Percentiles rank a stretch among this genome's conserved stretches.
Evolutionary conservation across 257 asterid species (phyloP).

Genomic region (Solanum corneliomulleri): DNA sequence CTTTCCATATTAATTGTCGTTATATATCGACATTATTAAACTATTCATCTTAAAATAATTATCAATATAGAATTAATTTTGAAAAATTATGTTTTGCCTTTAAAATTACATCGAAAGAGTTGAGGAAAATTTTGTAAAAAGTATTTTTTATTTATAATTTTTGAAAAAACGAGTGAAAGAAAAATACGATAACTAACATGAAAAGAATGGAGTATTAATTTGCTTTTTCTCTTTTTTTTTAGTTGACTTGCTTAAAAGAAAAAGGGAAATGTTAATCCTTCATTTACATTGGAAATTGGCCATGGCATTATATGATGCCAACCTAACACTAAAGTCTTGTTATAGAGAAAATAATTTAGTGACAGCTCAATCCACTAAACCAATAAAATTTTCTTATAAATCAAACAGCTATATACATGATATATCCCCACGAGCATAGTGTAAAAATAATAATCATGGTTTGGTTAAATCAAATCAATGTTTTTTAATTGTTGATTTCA

Average conservation of each 20-base stretch:
- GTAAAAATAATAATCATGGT: background rate
- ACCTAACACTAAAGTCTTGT: background rate
- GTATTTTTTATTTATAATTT: background rate
- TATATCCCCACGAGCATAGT: background rate
- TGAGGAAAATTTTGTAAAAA: background rate
- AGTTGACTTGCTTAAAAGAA: background rate
- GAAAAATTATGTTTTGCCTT: background rate
- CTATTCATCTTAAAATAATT: background rate
- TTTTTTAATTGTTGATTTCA: background rate
- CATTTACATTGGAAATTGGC: background rate
- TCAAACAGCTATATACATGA: background rate
- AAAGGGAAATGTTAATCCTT: background rate
- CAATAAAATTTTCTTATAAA: background rate
- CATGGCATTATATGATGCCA: background rate
- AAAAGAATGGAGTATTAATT: background rate
- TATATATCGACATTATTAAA: background rate
- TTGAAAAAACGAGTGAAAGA: background rate
- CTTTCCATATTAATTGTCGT: background rate
- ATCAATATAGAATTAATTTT: background rate
- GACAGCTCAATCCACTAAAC: conserved; percentile 7
- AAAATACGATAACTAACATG: background rate
- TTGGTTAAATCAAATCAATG: background rate
- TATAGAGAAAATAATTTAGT: background rate
- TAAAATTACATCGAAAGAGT: background rate
- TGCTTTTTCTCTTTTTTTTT: background rate